Evolutionary conservation across 208 protist species (phyloP).

Genomic region (Acanthamoeba castellanii): DNA sequence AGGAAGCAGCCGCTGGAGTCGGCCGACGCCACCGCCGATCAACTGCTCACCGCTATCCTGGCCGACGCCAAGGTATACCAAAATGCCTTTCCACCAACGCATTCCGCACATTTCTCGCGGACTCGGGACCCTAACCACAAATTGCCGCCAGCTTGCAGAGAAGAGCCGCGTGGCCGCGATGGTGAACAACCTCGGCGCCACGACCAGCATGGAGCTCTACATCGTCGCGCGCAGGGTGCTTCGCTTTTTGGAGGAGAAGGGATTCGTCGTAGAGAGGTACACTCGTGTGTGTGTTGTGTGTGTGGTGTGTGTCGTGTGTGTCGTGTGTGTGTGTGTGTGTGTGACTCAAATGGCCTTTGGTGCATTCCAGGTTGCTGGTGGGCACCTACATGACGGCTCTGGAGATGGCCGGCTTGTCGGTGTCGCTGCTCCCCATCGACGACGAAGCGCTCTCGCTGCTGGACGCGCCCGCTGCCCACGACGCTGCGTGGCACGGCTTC

Average conservation of each 20-base stretch:
- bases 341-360: too few species aligned
- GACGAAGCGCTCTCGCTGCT: constrained; percentile 76
- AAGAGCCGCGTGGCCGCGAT: constrained; percentile 83
- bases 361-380: constrained; percentile 82
- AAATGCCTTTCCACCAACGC: not conserved
- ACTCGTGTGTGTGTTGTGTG: not conserved
- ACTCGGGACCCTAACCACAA: too few species aligned
- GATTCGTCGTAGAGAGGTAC: constrained; percentile 83
- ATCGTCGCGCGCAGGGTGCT: constrained; percentile 84
- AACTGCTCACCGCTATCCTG: constrained; percentile 83
- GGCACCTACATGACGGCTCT: constrained; percentile 93
- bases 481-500: constrained; percentile 32
- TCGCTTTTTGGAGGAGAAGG: constrained; percentile 60
- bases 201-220: constrained; percentile 90
- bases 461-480: constrained; percentile 31
- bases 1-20: constrained; percentile 83
- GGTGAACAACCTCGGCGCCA: constrained; percentile 93
- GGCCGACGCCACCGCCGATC: constrained; percentile 49
- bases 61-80: constrained; percentile 73
- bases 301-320: not conserved
- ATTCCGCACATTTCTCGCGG: not conserved
- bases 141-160: not conserved
- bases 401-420: constrained; percentile 92
- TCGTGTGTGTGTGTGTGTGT: too few species aligned
- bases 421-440: constrained; percentile 87